Conservation (phyloP, 164 flowering plant genomes). For the Cinnamomum chago region DNA sequence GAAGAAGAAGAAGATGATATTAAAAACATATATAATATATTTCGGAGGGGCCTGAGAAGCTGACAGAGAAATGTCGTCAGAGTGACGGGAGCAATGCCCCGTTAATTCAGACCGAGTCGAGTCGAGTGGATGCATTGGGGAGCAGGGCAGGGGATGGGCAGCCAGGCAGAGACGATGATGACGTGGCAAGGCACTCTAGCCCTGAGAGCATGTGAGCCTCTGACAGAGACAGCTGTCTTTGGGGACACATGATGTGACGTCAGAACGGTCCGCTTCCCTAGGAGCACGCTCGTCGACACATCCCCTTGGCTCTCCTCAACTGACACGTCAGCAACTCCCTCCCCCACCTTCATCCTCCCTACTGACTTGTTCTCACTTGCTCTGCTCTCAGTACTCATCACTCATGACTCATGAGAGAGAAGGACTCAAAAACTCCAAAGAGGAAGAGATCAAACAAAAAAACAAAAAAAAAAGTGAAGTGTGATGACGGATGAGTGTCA, state of each 20-base stretch:
- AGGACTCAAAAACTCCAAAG: background rate
- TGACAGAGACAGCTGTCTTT: conserved; percentile 4
- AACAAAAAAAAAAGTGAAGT: background rate
- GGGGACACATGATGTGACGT: conserved; percentile 6
- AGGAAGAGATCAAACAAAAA: background rate
- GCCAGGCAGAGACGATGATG: background rate
- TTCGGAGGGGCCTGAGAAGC: too few relatives aligned
- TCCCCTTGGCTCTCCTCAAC: background rate
- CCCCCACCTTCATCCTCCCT: too few relatives aligned
- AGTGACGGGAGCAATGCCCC: conserved; percentile 4
- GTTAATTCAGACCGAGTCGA: conserved; percentile 7
- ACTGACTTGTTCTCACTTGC: background rate
- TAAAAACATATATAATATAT: too few relatives aligned
- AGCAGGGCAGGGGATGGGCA: background rate
- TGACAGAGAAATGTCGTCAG: background rate
- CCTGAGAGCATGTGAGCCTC: conserved; percentile 21
- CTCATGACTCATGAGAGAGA: background rate
- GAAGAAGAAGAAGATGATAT: too few relatives aligned
- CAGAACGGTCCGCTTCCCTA: conserved; percentile 11
- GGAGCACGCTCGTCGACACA: conserved; percentile 17
- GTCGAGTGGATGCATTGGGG: background rate
- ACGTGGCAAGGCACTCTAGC: conserved; percentile 9
- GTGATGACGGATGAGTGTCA: background rate
- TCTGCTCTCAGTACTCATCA: background rate
- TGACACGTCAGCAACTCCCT: background rate